These are phyloP conservation scores for Clarireedia sp. DNA, from an alignment of 2,329 filamentous ascomycete genomes.

Conservation along the genomic window DNA sequence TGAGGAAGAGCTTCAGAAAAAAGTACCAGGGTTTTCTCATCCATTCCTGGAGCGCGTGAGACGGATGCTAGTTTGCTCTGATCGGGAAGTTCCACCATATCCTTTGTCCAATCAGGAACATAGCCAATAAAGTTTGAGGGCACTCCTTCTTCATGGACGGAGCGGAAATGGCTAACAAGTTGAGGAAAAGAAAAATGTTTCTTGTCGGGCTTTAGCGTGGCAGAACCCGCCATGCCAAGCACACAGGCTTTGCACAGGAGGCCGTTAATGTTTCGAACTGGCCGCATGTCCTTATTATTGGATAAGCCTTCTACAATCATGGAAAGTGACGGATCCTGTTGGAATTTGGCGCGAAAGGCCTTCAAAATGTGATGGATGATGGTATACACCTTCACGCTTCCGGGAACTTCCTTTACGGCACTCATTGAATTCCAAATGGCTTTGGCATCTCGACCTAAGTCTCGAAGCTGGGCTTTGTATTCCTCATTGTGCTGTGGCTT, in stretches of 20 bases:
- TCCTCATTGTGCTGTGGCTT: conserved; percentile 33
- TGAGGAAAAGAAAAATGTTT: conserved; percentile 48
- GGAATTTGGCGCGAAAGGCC: conserved; percentile 50
- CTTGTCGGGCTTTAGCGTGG: conserved; percentile 21
- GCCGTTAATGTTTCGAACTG: conserved; percentile 45
- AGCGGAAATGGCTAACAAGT: conserved; percentile 51
- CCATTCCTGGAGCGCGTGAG: conserved; percentile 45
- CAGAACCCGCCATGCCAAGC: conserved; percentile 26
- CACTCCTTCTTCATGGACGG: conserved; percentile 26
- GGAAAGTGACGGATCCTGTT: conserved; percentile 46
- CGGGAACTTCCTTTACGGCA: conserved; percentile 52
- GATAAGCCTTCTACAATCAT: conserved; percentile 53
- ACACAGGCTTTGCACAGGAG: conserved; percentile 49
- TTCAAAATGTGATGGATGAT: conserved; percentile 55
- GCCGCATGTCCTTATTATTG: conserved; percentile 49
- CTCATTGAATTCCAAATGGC: conserved; percentile 56
- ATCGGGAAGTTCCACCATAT: conserved; percentile 55
- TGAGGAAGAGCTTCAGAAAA: conserved; percentile 44
- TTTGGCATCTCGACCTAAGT: conserved; percentile 47
- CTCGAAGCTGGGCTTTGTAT: conserved; percentile 41
- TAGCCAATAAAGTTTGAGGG: conserved; percentile 25
- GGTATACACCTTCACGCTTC: conserved; percentile 53
- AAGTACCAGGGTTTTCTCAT: conserved; percentile 45
- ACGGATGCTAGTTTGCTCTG: conserved; percentile 40
- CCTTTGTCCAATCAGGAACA: conserved; percentile 45